Evolutionary conservation across 2,329 filamentous ascomycete genomes (phyloP).

Genomic region (Dactylonectria macrodidyma): DNA sequence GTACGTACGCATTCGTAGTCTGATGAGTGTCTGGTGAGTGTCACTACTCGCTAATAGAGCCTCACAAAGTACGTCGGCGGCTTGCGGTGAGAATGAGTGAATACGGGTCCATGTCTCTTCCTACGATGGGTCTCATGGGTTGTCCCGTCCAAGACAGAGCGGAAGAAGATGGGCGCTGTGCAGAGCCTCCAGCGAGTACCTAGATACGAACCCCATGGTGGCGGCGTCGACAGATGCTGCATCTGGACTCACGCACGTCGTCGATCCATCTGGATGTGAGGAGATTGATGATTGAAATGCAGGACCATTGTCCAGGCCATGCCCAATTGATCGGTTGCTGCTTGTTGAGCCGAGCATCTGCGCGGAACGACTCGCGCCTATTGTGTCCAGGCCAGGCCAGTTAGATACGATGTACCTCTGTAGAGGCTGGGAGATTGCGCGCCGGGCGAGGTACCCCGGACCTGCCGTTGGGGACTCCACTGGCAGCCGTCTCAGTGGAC

Average conservation of each 20-base stretch:
- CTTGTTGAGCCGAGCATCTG: background rate
- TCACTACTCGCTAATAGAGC: background rate
- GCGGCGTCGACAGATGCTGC: constrained; percentile 20
- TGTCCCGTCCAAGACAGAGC: constrained; percentile 3
- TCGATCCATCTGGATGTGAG: constrained; percentile 26
- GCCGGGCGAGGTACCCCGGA: constrained; percentile 41
- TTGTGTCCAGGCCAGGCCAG: constrained; percentile 17
- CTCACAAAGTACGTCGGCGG: constrained; percentile 4
- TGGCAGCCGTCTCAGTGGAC: constrained; percentile 38
- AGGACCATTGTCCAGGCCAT: constrained; percentile 8
- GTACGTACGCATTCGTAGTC: no score
- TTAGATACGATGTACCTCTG: constrained; percentile 35
- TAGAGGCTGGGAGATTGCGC: constrained; percentile 46
- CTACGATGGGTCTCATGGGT: constrained; percentile 1
- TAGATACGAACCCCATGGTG: background rate
- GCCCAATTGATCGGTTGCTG: background rate
- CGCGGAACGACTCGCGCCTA: constrained; percentile 15
- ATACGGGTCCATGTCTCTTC: background rate
- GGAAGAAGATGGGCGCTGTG: background rate
- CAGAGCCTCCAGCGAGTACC: background rate
- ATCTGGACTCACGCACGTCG: constrained; percentile 11
- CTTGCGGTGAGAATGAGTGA: constrained; percentile 2
- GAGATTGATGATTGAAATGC: constrained; percentile 24
- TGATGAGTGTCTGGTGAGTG: background rate
- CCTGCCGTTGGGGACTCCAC: constrained; percentile 43